Conservation (phyloP, 257 asterid genomes). For the Linderniella brevidens region DNA sequence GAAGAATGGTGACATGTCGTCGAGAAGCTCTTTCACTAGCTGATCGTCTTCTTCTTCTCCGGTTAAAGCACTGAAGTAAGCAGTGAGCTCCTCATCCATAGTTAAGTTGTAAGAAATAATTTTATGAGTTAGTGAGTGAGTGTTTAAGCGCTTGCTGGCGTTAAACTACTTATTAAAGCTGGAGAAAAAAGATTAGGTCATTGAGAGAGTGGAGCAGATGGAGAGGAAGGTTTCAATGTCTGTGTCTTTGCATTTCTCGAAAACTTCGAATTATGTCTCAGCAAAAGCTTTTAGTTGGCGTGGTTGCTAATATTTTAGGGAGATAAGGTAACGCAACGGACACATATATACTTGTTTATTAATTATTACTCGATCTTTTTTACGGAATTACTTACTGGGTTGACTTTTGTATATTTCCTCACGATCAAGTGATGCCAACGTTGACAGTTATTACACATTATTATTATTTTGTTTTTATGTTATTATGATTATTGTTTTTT, state of each 20-base stretch:
- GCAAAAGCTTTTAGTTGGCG: conserved; percentile 28
- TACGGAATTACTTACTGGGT: background rate
- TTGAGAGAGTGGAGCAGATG: conserved; percentile 73
- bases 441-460: too few relatives aligned
- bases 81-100: conserved; percentile 5
- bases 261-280: conserved; percentile 4
- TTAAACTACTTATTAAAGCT: background rate
- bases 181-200: conserved; percentile 18
- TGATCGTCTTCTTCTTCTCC: conserved; percentile 21
- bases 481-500: too few relatives aligned
- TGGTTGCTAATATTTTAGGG: conserved; percentile 19
- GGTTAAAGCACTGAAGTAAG: conserved; percentile 6
- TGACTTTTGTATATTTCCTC: background rate
- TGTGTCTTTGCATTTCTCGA: conserved; percentile 10
- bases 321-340: conserved; percentile 15
- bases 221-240: conserved; percentile 24
- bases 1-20: conserved; percentile 32
- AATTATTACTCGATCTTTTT: too few relatives aligned
- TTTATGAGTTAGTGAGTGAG: conserved; percentile 1
- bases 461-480: too few relatives aligned
- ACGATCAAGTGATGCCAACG: background rate
- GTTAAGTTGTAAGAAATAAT: conserved; percentile 9
- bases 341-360: background rate
- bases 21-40: conserved; percentile 35
- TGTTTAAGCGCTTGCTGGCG: conserved; percentile 1